Percentiles rank a stretch among this genome's conserved stretches.
phyloP scores from a whole-genome alignment of 371 early-diverging fungal genomes.

The Thermomucor indicae-seudaticae region DNA sequence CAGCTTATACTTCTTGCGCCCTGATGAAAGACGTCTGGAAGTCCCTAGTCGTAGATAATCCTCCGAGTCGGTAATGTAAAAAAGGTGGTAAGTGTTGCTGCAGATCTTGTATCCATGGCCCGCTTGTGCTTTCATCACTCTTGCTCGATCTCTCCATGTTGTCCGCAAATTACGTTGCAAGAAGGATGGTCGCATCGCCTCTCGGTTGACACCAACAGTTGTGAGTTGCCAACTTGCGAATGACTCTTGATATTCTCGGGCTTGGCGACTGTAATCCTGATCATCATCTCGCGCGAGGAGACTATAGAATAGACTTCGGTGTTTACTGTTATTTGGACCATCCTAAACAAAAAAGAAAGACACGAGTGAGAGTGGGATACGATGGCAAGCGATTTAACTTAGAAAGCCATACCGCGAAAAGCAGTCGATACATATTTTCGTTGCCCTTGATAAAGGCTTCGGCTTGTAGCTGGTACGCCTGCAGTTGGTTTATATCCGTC shows the following conservation, averaged over 20 bases:
- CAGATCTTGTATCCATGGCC: slow-evolving; percentile 42
- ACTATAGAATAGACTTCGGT: not conserved
- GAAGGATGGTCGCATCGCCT: not conserved
- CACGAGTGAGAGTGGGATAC: too few relatives aligned
- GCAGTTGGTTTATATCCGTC: not conserved
- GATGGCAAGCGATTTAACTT: not conserved
- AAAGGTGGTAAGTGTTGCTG: slow-evolving; percentile 39
- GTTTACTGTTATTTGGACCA: not conserved
- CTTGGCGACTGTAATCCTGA: not conserved
- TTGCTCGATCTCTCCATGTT: not conserved
- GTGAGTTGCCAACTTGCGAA: not conserved
- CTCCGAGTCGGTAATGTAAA: slow-evolving; percentile 39
- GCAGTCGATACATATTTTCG: slow-evolving; percentile 63
- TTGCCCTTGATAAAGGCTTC: slow-evolving; percentile 62
- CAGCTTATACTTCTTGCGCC: too few relatives aligned
- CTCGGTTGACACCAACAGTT: not conserved
- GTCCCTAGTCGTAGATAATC: too few relatives aligned
- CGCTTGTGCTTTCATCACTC: not conserved
- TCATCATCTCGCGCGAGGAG: not conserved
- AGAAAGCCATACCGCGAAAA: slow-evolving; percentile 49
- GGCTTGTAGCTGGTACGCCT: slow-evolving; percentile 66
- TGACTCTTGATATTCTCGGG: not conserved
- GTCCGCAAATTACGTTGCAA: not conserved
- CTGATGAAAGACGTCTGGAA: too few relatives aligned
- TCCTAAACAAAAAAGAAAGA: too few relatives aligned